phyloP scores from a whole-genome alignment of 208 protist genomes.

The Trypanosoma scelopori region DNA sequence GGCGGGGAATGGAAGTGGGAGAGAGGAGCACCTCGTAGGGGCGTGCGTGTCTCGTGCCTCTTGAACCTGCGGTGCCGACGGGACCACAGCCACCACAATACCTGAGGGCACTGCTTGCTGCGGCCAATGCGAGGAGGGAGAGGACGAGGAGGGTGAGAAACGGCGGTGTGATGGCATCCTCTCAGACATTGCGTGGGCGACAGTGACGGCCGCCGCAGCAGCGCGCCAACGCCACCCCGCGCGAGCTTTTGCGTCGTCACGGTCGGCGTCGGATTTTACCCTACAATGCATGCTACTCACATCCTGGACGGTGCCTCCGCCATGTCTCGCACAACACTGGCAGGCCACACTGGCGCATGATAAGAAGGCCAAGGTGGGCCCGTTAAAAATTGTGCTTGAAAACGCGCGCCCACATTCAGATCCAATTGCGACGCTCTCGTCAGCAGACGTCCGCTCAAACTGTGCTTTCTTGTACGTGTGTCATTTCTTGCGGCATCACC shows the following conservation, averaged over 20 bases:
- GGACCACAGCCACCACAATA: constrained; percentile 5
- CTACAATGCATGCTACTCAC: constrained; percentile 41
- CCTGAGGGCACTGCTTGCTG: constrained; percentile 13
- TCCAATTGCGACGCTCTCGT: constrained; percentile 24
- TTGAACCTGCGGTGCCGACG: constrained; percentile 22
- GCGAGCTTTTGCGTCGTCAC: constrained; percentile 20
- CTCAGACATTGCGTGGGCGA: constrained; percentile 7
- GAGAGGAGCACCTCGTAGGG: background rate
- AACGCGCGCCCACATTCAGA: constrained; percentile 1
- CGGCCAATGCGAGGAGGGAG: background rate
- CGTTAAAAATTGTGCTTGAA: constrained; percentile 26
- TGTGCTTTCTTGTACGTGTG: constrained; percentile 19
- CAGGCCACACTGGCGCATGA: constrained; percentile 12
- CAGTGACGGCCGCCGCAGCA: too few relatives aligned
- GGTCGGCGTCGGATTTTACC: constrained; percentile 55
- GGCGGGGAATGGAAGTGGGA: background rate
- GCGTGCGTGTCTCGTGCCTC: constrained; percentile 11
- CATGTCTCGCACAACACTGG: constrained; percentile 28
- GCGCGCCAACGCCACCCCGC: background rate
- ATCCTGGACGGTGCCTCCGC: constrained; percentile 2
- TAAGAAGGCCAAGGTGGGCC: constrained; percentile 3
- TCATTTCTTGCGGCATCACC: constrained; percentile 14
- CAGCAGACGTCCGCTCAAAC: constrained; percentile 26
- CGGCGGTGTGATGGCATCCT: background rate
- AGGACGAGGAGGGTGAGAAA: background rate